phyloP scores from a whole-genome alignment of 805 yeast species.

The Tetrapisispora arboricola region DNA sequence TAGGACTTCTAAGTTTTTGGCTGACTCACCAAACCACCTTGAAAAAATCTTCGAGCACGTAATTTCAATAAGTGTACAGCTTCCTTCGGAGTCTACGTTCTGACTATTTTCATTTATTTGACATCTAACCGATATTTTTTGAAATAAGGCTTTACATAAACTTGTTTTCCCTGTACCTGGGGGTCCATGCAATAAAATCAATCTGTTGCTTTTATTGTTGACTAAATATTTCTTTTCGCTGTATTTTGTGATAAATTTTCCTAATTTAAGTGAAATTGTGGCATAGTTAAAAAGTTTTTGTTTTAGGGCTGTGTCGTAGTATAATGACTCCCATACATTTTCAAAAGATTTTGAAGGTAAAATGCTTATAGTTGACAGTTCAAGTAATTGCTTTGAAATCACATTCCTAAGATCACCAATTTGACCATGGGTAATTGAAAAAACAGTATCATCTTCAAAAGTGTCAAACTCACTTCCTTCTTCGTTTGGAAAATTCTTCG shows the following conservation, averaged over 20 bases:
- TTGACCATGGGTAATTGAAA: neutral
- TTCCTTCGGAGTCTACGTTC: constrained; percentile 4
- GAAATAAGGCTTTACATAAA: constrained; percentile 32
- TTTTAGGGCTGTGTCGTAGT: constrained; percentile 26
- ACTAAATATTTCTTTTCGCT: neutral
- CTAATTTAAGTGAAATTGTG: constrained; percentile 24
- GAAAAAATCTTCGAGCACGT: constrained; percentile 36
- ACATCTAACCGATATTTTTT: constrained; percentile 30
- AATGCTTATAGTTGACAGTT: constrained; percentile 11
- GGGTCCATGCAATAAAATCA: constrained; percentile 32
- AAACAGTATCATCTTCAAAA: constrained; percentile 10
- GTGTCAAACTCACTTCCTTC: constrained; percentile 4
- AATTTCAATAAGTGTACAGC: constrained; percentile 32
- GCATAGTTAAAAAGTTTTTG: constrained; percentile 26
- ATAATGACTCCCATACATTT: constrained; percentile 29
- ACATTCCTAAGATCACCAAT: no score
- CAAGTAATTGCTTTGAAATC: constrained; percentile 12
- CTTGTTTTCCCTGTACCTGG: constrained; percentile 42
- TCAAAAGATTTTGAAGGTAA: constrained; percentile 28
- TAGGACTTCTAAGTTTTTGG: constrained; percentile 31
- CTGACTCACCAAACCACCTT: constrained; percentile 38
- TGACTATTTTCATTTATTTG: constrained; percentile 2
- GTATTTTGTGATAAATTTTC: constrained; percentile 7
- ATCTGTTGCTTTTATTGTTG: constrained; percentile 17
- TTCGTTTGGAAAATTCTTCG: no score